Conservation (phyloP, 495 filamentous ascomycete species). For the Penicillium antarcticum region DNA sequence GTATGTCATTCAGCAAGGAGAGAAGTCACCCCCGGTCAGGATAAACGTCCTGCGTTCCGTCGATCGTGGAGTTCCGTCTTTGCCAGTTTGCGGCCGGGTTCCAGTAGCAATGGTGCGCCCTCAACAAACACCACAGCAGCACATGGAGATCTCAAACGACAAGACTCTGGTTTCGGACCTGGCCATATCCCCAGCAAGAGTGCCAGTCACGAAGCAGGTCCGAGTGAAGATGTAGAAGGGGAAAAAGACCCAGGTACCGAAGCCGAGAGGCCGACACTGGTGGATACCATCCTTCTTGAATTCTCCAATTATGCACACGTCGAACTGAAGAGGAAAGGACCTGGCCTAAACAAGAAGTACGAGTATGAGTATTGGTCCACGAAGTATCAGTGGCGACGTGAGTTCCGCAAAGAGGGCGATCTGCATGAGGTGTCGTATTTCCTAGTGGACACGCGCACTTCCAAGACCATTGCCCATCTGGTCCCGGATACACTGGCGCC, state of each 20-base stretch:
- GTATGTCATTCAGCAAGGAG: constrained; percentile 83
- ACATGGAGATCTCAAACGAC: constrained; percentile 26
- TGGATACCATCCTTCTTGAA: constrained; percentile 81
- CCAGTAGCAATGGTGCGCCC: constrained; percentile 28
- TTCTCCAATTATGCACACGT: constrained; percentile 98
- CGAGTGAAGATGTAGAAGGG: constrained; percentile 27
- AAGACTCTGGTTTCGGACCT: constrained; percentile 61
- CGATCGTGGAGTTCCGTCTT: constrained; percentile 75
- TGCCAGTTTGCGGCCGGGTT: constrained; percentile 61
- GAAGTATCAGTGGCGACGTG: constrained; percentile 80
- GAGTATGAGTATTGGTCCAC: constrained; percentile 91
- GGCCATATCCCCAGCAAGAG: constrained; percentile 34
- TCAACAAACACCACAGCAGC: too few species aligned
- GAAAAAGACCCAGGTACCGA: neutral
- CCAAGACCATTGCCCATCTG: constrained; percentile 72
- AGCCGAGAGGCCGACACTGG: constrained; percentile 25
- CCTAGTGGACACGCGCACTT: constrained; percentile 64
- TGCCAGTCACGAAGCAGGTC: too few species aligned
- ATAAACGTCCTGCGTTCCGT: constrained; percentile 54
- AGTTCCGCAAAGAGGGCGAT: constrained; percentile 58
- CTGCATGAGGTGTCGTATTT: constrained; percentile 68
- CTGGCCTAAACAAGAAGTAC: constrained; percentile 71
- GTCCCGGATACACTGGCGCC: constrained; percentile 74
- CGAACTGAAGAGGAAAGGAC: constrained; percentile 70
- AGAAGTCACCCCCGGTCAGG: constrained; percentile 50